These are phyloP conservation scores for Camellia lanceoleosa DNA, from an alignment of 148 eudicot species.

Conservation along the genomic window DNA sequence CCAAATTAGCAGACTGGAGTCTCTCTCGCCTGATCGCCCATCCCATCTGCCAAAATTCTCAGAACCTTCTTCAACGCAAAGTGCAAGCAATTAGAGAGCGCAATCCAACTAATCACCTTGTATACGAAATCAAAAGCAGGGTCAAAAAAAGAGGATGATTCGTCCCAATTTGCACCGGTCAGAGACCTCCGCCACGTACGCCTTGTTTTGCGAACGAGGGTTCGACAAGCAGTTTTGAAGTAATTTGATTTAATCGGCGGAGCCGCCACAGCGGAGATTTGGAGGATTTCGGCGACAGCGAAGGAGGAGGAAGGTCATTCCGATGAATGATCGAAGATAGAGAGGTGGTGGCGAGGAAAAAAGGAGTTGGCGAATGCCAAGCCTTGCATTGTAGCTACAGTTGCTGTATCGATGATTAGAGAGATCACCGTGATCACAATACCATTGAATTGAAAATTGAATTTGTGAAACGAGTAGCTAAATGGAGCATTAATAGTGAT, in stretches of 20 bases:
- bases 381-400: conserved; percentile 24
- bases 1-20: conserved; percentile 25
- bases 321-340: conserved; percentile 11
- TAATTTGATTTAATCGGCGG: conserved; percentile 40
- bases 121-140: conserved; percentile 75
- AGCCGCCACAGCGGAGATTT: conserved; percentile 40
- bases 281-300: conserved; percentile 14
- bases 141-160: conserved; percentile 34
- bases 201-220: conserved; percentile 14
- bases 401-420: conserved; percentile 26
- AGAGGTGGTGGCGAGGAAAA: conserved; percentile 14
- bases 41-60: conserved; percentile 35
- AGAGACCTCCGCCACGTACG: conserved; percentile 19
- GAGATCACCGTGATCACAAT: conserved; percentile 25
- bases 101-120: conserved; percentile 64
- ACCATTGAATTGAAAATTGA: background rate
- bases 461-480: background rate
- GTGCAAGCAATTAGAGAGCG: conserved; percentile 68
- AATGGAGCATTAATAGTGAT: too few relatives aligned
- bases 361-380: conserved; percentile 21
- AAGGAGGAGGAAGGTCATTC: background rate
- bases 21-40: conserved; percentile 35
- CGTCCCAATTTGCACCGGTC: conserved; percentile 40
- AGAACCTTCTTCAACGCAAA: conserved; percentile 59
- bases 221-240: conserved; percentile 9